These are phyloP conservation scores for Botrytis cinerea DNA, from an alignment of 2,329 filamentous ascomycete species.

Conservation along the genomic window DNA sequence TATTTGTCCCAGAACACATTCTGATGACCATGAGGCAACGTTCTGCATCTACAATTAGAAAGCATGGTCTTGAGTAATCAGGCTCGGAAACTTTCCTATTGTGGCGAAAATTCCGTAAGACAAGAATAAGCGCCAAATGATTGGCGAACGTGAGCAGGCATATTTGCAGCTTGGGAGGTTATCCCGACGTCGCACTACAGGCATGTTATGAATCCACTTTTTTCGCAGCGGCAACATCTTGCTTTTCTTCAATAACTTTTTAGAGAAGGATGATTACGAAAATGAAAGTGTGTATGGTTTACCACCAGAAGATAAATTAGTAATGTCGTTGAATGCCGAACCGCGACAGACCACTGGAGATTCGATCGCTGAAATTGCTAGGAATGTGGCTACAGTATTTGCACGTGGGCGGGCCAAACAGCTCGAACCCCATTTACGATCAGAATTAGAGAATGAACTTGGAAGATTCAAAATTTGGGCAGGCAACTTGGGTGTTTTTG, in stretches of 20 bases:
- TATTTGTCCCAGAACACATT: neutral
- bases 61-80: neutral
- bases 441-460: constrained; percentile 12
- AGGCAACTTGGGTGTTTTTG: constrained; percentile 7
- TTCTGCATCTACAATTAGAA: neutral
- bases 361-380: constrained; percentile 11
- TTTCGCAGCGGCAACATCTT: neutral
- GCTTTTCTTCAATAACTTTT: neutral
- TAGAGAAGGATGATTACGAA: no score
- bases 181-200: neutral
- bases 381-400: constrained; percentile 14
- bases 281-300: neutral
- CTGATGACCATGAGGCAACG: neutral
- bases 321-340: neutral
- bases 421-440: constrained; percentile 16
- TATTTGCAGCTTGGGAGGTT: neutral
- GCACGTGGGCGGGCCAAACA: constrained; percentile 12
- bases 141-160: neutral
- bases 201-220: neutral
- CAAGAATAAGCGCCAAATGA: neutral
- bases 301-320: no score
- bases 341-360: neutral
- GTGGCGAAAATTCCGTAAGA: neutral
- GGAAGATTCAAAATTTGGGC: constrained; percentile 16
- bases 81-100: neutral